Percentiles rank a stretch among this genome's conserved stretches.
These are phyloP conservation scores for Debaryomyces hansenii DNA, from an alignment of 805 yeast genomes.

Conservation along the genomic window DNA sequence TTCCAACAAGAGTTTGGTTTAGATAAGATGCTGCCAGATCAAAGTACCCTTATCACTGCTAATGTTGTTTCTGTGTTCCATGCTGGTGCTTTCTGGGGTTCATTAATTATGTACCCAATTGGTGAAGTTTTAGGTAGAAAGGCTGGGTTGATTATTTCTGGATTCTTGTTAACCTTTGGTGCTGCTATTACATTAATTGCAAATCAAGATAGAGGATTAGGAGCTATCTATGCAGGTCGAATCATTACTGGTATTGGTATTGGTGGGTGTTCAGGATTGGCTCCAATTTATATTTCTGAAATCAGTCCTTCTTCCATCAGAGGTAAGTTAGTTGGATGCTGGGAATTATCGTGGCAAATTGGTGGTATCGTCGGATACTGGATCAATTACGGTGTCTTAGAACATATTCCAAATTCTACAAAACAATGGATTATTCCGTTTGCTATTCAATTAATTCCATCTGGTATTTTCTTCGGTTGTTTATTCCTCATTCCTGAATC, in stretches of 20 bases:
- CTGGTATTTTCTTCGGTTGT: slow-evolving; percentile 41
- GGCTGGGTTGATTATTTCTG: slow-evolving; percentile 38
- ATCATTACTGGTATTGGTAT: slow-evolving; percentile 53
- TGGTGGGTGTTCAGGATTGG: slow-evolving; percentile 51
- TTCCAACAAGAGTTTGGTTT: slow-evolving; percentile 47
- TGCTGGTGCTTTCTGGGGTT: slow-evolving; percentile 53
- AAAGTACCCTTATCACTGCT: slow-evolving; percentile 29
- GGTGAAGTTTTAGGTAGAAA: slow-evolving; percentile 42
- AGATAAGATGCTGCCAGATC: slow-evolving; percentile 23
- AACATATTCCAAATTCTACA: slow-evolving; percentile 28
- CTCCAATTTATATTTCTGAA: slow-evolving; percentile 49
- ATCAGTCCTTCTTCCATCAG: slow-evolving; percentile 45
- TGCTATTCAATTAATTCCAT: slow-evolving; percentile 47
- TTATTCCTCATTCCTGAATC: slow-evolving; percentile 44
- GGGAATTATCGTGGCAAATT: slow-evolving; percentile 51
- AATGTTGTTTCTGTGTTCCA: slow-evolving; percentile 51
- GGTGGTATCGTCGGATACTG: slow-evolving; percentile 51
- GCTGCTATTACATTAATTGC: slow-evolving; percentile 41
- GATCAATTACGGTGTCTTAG: slow-evolving; percentile 48
- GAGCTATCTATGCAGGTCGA: slow-evolving; percentile 54
- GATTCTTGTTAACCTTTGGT: slow-evolving; percentile 43
- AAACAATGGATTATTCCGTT: slow-evolving; percentile 51
- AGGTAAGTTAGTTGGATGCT: slow-evolving; percentile 46
- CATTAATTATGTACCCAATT: slow-evolving; percentile 43
- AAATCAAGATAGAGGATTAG: slow-evolving; percentile 32